A percentile compares a stretch with the other conserved stretches of the same genome.
These are phyloP conservation scores for Aspergillus fructus DNA, from an alignment of 2,329 filamentous ascomycete genomes.

Conservation along the genomic window DNA sequence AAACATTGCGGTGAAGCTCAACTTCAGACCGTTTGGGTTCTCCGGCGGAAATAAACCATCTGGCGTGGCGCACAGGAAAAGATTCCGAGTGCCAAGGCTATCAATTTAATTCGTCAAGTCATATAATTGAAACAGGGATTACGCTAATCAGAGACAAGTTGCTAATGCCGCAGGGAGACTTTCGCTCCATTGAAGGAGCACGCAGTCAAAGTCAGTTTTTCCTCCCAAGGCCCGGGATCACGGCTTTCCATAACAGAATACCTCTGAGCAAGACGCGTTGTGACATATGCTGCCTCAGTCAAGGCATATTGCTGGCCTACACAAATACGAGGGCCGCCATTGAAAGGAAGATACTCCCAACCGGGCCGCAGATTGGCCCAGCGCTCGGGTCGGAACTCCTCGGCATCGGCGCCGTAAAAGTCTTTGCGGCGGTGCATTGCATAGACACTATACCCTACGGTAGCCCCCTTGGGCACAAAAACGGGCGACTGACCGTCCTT, in stretches of 20 bases:
- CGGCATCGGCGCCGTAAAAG: conserved; percentile 44
- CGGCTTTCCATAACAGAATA: conserved; percentile 31
- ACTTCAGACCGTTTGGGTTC: not conserved
- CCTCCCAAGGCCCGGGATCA: conserved; percentile 29
- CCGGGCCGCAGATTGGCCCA: conserved; percentile 38
- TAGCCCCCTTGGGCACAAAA: conserved; percentile 63
- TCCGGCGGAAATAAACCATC: not conserved
- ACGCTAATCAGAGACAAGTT: not conserved
- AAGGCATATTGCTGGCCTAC: conserved; percentile 38
- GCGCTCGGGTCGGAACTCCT: conserved; percentile 50
- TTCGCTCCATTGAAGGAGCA: conserved; percentile 24
- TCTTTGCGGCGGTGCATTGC: conserved; percentile 68
- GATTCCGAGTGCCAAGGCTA: not conserved
- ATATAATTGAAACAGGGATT: not conserved
- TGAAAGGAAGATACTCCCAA: conserved; percentile 38
- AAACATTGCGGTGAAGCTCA: not conserved
- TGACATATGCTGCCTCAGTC: conserved; percentile 37
- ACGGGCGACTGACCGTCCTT: conserved; percentile 59
- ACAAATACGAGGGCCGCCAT: conserved; percentile 33
- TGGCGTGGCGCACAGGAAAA: not conserved
- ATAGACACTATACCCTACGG: conserved; percentile 65
- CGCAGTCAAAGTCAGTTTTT: conserved; percentile 23
- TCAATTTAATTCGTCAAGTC: not conserved
- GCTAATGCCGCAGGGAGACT: conserved; percentile 15
- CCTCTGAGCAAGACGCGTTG: conserved; percentile 33